A percentile compares a stretch with the other conserved stretches of the same genome.
phyloP scores from a whole-genome alignment of 352 stramenopile genomes.

The Pythium biforme region DNA sequence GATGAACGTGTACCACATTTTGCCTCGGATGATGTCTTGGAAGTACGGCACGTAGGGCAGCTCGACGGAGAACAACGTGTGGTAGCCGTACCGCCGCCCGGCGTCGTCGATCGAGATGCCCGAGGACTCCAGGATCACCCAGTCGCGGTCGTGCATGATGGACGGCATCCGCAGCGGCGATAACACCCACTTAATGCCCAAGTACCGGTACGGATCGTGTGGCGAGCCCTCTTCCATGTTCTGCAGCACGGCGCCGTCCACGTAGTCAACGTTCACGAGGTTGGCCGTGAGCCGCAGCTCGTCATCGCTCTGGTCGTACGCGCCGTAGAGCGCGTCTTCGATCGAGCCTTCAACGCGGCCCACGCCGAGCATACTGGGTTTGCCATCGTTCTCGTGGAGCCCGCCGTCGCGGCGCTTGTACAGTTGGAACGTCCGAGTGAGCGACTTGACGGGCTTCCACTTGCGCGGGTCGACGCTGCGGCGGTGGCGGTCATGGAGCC shows the following conservation, averaged over 20 bases:
- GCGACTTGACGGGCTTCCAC: conserved; percentile 38
- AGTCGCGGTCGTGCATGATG: conserved; percentile 36
- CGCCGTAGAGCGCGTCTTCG: conserved; percentile 52
- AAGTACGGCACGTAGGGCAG: conserved; percentile 43
- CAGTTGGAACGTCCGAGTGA: conserved; percentile 27
- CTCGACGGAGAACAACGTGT: conserved; percentile 48
- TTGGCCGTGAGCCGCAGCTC: conserved; percentile 42
- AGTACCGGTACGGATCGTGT: conserved; percentile 45
- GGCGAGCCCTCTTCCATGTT: conserved; percentile 42
- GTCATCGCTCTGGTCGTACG: conserved; percentile 47
- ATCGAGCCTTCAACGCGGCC: conserved; percentile 46
- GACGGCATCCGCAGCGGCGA: conserved; percentile 24
- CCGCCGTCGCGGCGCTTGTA: conserved; percentile 37
- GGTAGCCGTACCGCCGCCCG: conserved; percentile 39
- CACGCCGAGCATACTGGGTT: conserved; percentile 40
- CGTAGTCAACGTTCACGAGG: conserved; percentile 35
- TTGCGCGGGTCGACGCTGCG: conserved; percentile 29
- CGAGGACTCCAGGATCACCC: conserved; percentile 45
- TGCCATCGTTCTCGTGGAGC: conserved; percentile 26
- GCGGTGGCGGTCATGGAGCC: conserved; percentile 13
- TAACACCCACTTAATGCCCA: conserved; percentile 53
- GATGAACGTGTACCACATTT: conserved; percentile 41
- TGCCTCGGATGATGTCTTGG: conserved; percentile 39
- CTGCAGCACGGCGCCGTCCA: conserved; percentile 30
- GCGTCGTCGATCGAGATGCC: conserved; percentile 38